Evolutionary conservation across 768 basidiomycete species (phyloP), one percentile per base, ranked within the genome.

Genomic region (Suillus cothurnatus): DNA sequence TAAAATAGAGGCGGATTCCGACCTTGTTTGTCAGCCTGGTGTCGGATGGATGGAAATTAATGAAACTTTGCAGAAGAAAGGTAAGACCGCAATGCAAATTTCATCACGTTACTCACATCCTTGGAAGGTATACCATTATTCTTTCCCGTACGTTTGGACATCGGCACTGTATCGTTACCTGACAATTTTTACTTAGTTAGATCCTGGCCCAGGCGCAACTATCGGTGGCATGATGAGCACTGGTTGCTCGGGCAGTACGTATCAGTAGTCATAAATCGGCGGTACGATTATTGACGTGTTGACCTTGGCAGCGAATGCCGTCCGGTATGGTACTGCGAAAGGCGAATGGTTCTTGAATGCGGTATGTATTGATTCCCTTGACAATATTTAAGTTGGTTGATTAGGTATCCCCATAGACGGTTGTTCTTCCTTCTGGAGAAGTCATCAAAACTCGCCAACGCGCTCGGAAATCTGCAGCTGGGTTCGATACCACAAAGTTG

Each of bases 311-410:
- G 91, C 91, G 0, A 93, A 92, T 68, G 91, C 92, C 2, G 92
- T 93, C 1, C 80, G 93, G 28, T 96, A 95, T 72, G 95, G 93
- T 12, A 96, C 94, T 8, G 94, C 93, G 0, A 93, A 90, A 72
- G 92, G 82, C 0, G 94, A 95, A 78, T 95, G 94, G 94, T 93
- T 96, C 71, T 79, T 96, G 49, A 95, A 95, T 69, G 85, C 85
- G 28, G 93, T 93, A 71, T 59, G 85, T 1, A 19, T 26, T 6
- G 19, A 38, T 28, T 39, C 6, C 49, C 47, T 43, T 36, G 39
- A 34, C 58, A 32, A 12, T 9, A 21, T 47, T 41, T n/a, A 32
- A 47, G 17, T 49, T 21, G 14, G 15, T 38, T 69, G 53, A 41
- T 61, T 63, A 45, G 19, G 38, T 39, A 61, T 23, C 23, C 31